phyloP scores from a whole-genome alignment of 2,329 filamentous ascomycete species.

The Aspergillus piperis region DNA sequence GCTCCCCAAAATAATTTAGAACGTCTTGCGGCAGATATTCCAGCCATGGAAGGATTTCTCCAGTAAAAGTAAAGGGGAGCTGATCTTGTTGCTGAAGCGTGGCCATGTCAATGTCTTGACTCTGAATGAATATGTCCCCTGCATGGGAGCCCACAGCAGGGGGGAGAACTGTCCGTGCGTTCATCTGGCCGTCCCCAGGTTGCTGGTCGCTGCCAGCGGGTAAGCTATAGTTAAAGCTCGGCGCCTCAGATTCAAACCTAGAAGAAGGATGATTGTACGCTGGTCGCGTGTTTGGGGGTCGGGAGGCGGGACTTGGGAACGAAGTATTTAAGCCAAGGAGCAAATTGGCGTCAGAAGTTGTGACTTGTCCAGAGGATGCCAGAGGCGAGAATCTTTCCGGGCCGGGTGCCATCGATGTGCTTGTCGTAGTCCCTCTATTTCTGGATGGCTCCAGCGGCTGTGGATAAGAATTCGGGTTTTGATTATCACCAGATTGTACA shows the following conservation, averaged over 20 bases:
- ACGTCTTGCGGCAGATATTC: slow-evolving; percentile 72
- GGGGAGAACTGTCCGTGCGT: slow-evolving; percentile 22
- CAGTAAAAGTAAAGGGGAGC: slow-evolving; percentile 46
- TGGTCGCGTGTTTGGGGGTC: slow-evolving; percentile 25
- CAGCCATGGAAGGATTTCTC: slow-evolving; percentile 71
- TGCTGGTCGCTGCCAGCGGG: slow-evolving; percentile 21
- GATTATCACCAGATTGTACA: slow-evolving; percentile 23
- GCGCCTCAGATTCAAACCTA: slow-evolving; percentile 22
- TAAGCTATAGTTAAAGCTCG: slow-evolving; percentile 28
- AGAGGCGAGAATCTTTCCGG: slow-evolving; percentile 33
- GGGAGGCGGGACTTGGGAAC: slow-evolving; percentile 31
- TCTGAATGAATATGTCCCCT: slow-evolving; percentile 67
- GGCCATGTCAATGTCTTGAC: slow-evolving; percentile 75
- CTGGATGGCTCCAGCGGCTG: slow-evolving; percentile 37
- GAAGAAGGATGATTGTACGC: slow-evolving; percentile 24
- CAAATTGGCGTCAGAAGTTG: slow-evolving; percentile 39
- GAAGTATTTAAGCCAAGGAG: slow-evolving; percentile 54
- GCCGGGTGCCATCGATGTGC: slow-evolving; percentile 23
- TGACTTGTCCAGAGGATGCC: slow-evolving; percentile 47
- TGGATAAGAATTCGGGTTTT: slow-evolving; percentile 26
- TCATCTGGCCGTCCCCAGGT: slow-evolving; percentile 18
- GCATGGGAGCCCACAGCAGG: slow-evolving; percentile 20
- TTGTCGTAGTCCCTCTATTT: slow-evolving; percentile 23
- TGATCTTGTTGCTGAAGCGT: slow-evolving; percentile 51
- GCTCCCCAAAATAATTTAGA: slow-evolving; percentile 55